Evolutionary conservation across 1,139 yeast genomes (phyloP), one percentile per base, ranked within the genome.

Genomic region (Pichia norvegensis): DNA sequence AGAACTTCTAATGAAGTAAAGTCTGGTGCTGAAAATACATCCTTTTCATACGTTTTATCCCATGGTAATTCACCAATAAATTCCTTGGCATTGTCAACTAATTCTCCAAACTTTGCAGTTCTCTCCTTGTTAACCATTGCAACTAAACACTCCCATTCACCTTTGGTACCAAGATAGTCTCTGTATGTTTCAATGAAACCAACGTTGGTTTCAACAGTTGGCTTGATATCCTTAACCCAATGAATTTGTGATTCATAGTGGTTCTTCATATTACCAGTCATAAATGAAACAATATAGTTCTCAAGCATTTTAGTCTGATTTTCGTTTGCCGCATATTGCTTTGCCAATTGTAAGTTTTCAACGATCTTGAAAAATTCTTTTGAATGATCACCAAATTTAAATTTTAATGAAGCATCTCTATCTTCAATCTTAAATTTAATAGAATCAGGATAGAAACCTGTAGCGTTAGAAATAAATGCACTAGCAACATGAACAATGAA

Each of bases 141-240:
- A 36, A 87, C 94, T 41, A 87, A 68, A 31, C 95, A 88, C 67
- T 87, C 95, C 92, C 94, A 87, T 67, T 87, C 96, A 50, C 95
- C 96, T 61, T 92, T 78, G 40, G 86, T 87, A 42, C 95, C 95
- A 19, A 90, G 77, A 16, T 95, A 95, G 62, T 86, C 96, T 64
- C 96, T 74, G 66, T 87, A 87, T 29, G 95, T 86, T 67, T 87
- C 96, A 57, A 87, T 86, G 62, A 86, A 87, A 0, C 96, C 96
- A 56, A 86, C 78, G 61, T 87, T 85, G 40, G 92, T 80, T 65
- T 87, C 96, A 25, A 87, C 90, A 33, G 69, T 69, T 14, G 96
- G 96, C 8, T 86, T 82, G 46, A 85, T 66, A 61, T 87, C 95
- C 61, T 85, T 84, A 49, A 87, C 95, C 95, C 96, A 87, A 53